phyloP scores from a whole-genome alignment of 306 rosid species.

The Rosa persica region DNA sequence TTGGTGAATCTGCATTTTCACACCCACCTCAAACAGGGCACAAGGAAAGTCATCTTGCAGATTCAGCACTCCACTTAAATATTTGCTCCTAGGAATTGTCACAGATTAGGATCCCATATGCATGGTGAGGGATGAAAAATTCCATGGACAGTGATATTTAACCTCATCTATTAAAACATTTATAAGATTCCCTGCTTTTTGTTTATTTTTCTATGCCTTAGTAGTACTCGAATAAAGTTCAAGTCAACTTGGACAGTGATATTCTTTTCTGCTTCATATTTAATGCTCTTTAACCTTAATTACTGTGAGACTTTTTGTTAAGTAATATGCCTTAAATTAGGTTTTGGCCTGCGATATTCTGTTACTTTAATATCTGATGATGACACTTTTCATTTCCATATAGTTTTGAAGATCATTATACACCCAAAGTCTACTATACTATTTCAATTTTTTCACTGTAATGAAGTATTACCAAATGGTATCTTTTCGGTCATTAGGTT shows the following conservation, averaged over 20 bases:
- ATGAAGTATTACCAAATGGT: constrained; percentile 9
- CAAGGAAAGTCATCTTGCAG: constrained; percentile 8
- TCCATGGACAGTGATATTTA: neutral
- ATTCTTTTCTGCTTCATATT: neutral
- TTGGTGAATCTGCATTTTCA: neutral
- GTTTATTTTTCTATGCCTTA: neutral
- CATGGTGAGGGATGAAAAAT: neutral
- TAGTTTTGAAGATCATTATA: neutral
- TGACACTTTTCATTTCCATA: neutral
- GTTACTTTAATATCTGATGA: neutral
- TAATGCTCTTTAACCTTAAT: neutral
- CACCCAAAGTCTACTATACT: constrained; percentile 3
- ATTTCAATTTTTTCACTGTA: constrained; percentile 9
- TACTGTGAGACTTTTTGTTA: neutral
- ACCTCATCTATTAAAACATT: neutral
- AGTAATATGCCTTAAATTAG: neutral
- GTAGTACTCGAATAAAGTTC: constrained; percentile 1
- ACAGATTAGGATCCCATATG: constrained; percentile 2
- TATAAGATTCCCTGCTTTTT: constrained; percentile 9
- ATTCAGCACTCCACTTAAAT: neutral
- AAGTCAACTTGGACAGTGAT: constrained; percentile 2
- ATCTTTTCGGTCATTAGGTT: constrained; percentile 47
- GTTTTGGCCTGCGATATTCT: neutral
- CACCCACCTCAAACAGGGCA: neutral
- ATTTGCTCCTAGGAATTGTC: neutral